Evolutionary conservation across 2,329 filamentous ascomycete genomes (phyloP), one percentile per base, ranked within the genome.

Genomic region (Tympanopsis confertula): DNA sequence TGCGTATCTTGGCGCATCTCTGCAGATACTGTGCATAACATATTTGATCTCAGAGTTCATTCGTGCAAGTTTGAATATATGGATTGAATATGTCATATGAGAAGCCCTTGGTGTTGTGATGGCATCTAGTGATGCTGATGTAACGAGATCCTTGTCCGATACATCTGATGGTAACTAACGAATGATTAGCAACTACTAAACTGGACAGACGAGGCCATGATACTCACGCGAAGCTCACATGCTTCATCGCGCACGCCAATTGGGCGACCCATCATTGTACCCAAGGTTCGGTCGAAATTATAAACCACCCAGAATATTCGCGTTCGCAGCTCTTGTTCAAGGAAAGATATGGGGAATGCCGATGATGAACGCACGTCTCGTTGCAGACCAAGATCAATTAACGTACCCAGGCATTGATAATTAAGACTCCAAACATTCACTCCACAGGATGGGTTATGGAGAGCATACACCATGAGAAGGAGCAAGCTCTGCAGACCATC

Each of bases 21-120:
- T 56, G n/a, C 61, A 59, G 38, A 73, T 61, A 38, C 68, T 71
- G 38, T 73, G 69, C 24, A 68, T 62, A 3, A 73, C 57, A 35
- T 71, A 72, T 49, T 73, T 73, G n/a, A 73, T 71, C 45, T 74
- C 69, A 0, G 70, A 73, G 39, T 71, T 74, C 4, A 72, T 52
- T 14, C 57, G 62, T 0, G 63, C 54, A 1, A 66, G 55, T 35
- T 51, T 58, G 46, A 72, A 71, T 0, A 72, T 48, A 36, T 71
- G 68, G 5, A 71, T 58, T 0, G 66, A 60, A 36, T 58, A 66
- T 1, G 56, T 47, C 45, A 68, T 62, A 22, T 52, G 53, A 4
- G 49, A 54, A 35, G 39, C 4, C 42, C 43, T 28, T 45, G 38
- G 20, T 38, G 30, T 4, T 35, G 5, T 44, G 45, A 5, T 29